Conservation (phyloP, 2,329 filamentous ascomycete species). For the Xylariales sp. region DNA sequence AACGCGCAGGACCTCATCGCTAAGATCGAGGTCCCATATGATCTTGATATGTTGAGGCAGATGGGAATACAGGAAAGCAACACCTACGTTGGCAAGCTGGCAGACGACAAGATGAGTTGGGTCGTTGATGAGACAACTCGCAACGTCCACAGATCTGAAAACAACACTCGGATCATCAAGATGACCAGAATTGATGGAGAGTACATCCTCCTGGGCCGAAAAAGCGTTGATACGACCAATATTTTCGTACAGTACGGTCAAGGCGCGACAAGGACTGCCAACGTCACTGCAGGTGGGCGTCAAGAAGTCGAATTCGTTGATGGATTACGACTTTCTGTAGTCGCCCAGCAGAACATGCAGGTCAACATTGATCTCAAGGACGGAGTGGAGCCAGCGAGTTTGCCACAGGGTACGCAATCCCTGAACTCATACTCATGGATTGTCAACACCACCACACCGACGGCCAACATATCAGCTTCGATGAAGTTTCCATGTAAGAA, state of each 20-base stretch:
- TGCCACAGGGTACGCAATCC: neutral
- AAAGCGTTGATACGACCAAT: neutral
- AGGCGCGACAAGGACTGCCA: constrained; percentile 4
- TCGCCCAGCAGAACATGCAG: neutral
- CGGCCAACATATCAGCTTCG: neutral
- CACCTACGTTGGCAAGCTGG: constrained; percentile 5
- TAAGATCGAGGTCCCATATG: constrained; percentile 27
- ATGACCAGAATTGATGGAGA: constrained; percentile 2
- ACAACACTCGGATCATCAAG: constrained; percentile 6
- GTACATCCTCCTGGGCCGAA: neutral
- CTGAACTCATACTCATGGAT: constrained; percentile 1
- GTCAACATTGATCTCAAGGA: constrained; percentile 2
- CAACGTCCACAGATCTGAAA: constrained; percentile 2
- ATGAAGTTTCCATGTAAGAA: constrained; percentile 1
- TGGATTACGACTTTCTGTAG: neutral
- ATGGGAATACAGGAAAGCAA: constrained; percentile 6
- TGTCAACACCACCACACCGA: neutral
- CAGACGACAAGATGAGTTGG: constrained; percentile 1
- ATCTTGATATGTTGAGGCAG: neutral
- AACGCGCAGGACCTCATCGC: constrained; percentile 28
- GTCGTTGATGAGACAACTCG: neutral
- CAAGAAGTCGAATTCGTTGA: constrained; percentile 1
- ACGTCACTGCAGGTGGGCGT: constrained; percentile 1
- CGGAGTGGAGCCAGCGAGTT: neutral
- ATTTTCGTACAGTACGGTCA: constrained; percentile 2